Base-by-base conservation (phyloP, 2,329 filamentous ascomycete genomes). In the Huntiella omanensis region DNA sequence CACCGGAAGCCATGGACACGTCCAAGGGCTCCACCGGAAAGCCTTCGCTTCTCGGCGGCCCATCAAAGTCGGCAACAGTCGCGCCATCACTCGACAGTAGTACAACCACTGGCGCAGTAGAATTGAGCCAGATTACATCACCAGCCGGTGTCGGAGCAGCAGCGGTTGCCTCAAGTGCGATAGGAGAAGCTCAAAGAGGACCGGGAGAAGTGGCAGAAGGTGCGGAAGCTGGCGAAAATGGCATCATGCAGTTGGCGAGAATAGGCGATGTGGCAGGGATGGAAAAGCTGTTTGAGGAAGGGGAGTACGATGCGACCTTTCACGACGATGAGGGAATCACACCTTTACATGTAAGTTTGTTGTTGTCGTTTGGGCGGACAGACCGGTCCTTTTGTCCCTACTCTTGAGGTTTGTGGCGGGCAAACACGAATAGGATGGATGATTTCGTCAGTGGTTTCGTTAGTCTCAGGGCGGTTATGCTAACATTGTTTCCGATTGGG, bases 231-330 rank as follows among this genome's bases (percentile, higher is more conserved):
- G 38, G 7, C 7, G 76, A 83, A 56, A 73, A 83, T 54, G 88
- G 98, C 64, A 80, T 98, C 54, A 96, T 98, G 88, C 88, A 95
- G 65, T 66, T 95, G 59, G 86, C 91, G 36, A 73, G 91, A 50
- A 64, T 93, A 54, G 91, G 92, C 48, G 86, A 98, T 58, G 75
- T 95, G 50, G 68, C 71, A 5, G 81, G 75, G 45, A 91, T 98
- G 68, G 82, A 94, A 65, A 86, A 79, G 65, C 70, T 98, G 44
- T 93, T 95, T 54, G 83, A 88, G 58, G 75, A 73, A 48, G 80
- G 81, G 53, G 84, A 83, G 55, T 84, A 73, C 60, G 82, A 85
- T 60, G 84, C 85, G 43, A 83, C 77, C 45, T 91, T 86, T 60
- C 73, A 71, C 47, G 91, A 98, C 58, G 82, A 83, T 46, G 86